Evolutionary conservation across 164 flowering plant species (phyloP).

Genomic region (Macadamia integrifolia): DNA sequence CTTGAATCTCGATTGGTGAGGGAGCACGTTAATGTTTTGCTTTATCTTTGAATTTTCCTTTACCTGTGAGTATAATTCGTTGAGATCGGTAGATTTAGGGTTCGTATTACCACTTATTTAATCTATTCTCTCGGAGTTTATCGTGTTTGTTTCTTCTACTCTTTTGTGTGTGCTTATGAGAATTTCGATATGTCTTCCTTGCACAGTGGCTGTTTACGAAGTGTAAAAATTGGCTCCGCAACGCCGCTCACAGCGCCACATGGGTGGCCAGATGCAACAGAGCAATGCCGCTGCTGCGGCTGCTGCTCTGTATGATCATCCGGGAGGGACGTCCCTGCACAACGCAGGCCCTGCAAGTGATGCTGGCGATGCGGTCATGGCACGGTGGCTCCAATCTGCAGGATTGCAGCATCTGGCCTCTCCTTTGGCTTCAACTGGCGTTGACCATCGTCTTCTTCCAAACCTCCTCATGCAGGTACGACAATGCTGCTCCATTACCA

Average conservation of each 20-base stretch:
- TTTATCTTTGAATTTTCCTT: constrained; percentile 36
- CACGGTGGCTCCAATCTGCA: constrained; percentile 96
- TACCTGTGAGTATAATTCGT: constrained; percentile 25
- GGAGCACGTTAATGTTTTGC: constrained; percentile 31
- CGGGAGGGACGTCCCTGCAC: constrained; percentile 47
- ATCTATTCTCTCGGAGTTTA: neutral
- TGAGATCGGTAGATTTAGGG: constrained; percentile 13
- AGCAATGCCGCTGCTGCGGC: constrained; percentile 70
- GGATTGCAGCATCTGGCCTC: constrained; percentile 99
- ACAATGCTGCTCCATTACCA: neutral
- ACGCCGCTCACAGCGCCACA: constrained; percentile 89
- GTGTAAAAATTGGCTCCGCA: constrained; percentile 89
- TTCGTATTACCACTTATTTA: neutral
- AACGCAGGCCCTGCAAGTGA: constrained; percentile 55
- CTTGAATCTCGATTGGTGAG: constrained; percentile 11
- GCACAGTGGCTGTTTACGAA: constrained; percentile 23
- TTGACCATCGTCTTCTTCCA: constrained; percentile 77
- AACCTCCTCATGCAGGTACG: constrained; percentile 88
- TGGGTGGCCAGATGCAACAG: constrained; percentile 99
- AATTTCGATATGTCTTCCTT: neutral
- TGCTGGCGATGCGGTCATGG: constrained; percentile 95
- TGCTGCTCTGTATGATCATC: constrained; percentile 76
- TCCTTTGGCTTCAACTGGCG: constrained; percentile 75
- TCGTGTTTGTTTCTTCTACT: neutral
- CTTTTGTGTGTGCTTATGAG: neutral